Conservation (phyloP, 345 rosid species). For the Rhizophora mangle region DNA sequence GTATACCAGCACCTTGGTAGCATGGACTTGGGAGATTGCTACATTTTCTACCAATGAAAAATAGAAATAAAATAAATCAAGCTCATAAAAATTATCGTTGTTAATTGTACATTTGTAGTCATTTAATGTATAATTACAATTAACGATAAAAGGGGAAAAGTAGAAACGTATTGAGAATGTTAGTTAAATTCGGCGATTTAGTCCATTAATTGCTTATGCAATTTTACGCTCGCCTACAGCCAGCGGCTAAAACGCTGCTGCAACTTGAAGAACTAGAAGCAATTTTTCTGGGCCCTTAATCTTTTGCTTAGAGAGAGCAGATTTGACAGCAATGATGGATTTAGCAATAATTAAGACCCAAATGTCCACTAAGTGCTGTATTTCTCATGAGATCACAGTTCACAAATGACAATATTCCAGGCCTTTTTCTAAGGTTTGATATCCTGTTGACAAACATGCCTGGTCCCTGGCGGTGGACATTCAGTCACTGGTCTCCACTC, state of each 20-base stretch:
- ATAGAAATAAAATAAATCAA: too few species aligned
- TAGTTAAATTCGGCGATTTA: neutral
- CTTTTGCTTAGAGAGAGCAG: conserved; percentile 1
- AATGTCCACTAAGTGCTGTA: conserved; percentile 22
- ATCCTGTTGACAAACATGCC: conserved; percentile 12
- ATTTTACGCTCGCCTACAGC: neutral
- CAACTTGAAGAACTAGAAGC: conserved; percentile 14
- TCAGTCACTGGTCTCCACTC: conserved; percentile 2
- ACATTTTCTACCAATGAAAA: too few species aligned
- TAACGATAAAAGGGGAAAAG: too few species aligned
- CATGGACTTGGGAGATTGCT: too few species aligned
- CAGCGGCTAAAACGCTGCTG: conserved; percentile 3
- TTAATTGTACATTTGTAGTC: too few species aligned
- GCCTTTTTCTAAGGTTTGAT: conserved; percentile 17
- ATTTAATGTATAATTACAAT: too few species aligned
- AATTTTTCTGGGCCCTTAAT: conserved; percentile 12
- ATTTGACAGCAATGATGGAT: conserved; percentile 11
- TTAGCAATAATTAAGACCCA: conserved; percentile 15
- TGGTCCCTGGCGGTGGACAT: conserved; percentile 6
- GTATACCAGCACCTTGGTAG: too few species aligned
- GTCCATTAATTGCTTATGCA: neutral
- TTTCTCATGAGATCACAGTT: conserved; percentile 8
- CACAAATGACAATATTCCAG: conserved; percentile 28
- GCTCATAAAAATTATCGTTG: too few species aligned
- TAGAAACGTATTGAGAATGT: too few species aligned